Evolutionary conservation across 768 basidiomycete species (phyloP).

Genomic region (Mycena galericulata): DNA sequence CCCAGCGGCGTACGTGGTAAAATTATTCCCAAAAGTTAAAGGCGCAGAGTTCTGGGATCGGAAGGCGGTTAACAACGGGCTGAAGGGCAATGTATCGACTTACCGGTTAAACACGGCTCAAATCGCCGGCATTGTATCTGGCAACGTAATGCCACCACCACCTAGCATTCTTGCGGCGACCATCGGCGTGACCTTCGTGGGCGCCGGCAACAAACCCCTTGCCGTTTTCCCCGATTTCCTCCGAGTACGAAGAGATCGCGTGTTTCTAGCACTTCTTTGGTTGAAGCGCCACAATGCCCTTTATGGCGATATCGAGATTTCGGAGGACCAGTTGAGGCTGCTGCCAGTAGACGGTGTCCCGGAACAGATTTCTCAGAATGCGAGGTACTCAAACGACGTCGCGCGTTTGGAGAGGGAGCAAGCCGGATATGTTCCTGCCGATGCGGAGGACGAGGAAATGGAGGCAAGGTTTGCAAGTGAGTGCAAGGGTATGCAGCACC

Average conservation of each 20-base stretch:
- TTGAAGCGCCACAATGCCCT: constrained; percentile 45
- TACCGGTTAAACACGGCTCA: constrained; percentile 38
- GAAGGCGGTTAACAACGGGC: constrained; percentile 31
- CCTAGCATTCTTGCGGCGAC: constrained; percentile 39
- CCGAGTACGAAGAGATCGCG: constrained; percentile 33
- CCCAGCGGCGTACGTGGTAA: constrained; percentile 54
- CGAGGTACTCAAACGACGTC: too few relatives aligned
- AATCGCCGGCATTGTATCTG: constrained; percentile 41
- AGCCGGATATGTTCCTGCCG: too few relatives aligned
- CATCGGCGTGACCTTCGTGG: constrained; percentile 47
- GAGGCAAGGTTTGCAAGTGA: not conserved
- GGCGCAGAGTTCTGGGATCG: constrained; percentile 30
- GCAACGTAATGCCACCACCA: constrained; percentile 41
- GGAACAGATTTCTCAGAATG: too few relatives aligned
- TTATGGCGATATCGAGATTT: constrained; percentile 42
- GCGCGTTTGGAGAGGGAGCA: too few relatives aligned
- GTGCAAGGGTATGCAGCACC: not conserved
- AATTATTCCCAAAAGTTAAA: constrained; percentile 48
- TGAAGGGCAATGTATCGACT: constrained; percentile 51
- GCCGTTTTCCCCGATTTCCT: constrained; percentile 37
- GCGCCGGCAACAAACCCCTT: constrained; percentile 36
- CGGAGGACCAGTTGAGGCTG: constrained; percentile 29
- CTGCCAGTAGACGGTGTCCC: too few relatives aligned
- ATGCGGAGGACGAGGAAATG: not conserved
- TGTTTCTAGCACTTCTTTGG: constrained; percentile 46